phyloP scores from a whole-genome alignment of 768 basidiomycete species.

The Panellus pusillus region DNA sequence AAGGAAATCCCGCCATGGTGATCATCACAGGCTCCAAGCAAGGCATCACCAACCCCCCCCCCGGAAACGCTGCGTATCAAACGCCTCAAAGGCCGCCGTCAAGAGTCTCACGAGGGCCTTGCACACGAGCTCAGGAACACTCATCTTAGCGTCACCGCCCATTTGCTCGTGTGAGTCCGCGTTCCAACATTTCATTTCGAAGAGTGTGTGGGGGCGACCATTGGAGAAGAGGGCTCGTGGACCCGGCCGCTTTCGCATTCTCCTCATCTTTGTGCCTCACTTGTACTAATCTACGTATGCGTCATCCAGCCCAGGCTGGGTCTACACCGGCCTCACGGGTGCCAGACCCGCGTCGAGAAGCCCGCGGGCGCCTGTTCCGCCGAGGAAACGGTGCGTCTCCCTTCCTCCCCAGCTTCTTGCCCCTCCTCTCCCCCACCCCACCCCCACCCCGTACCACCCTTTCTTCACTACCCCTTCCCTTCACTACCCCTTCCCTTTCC shows the following conservation, averaged over 20 bases:
- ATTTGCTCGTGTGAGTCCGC: conserved; percentile 91
- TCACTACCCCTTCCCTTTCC: no score
- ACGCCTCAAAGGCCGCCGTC: conserved; percentile 74
- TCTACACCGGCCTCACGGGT: conserved; percentile 72
- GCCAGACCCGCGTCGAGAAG: conserved; percentile 45
- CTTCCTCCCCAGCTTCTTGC: no score
- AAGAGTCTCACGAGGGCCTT: conserved; percentile 72
- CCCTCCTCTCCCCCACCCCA: not conserved
- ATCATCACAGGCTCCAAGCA: conserved; percentile 94
- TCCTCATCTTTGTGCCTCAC: not conserved
- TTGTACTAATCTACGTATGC: not conserved
- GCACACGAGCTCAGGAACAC: conserved; percentile 51
- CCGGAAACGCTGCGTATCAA: conserved; percentile 84
- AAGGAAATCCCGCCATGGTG: conserved; percentile 79
- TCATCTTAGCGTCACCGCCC: conserved; percentile 68
- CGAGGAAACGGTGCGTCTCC: conserved; percentile 71
- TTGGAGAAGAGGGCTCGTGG: no score
- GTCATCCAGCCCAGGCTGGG: conserved; percentile 79
- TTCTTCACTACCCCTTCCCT: no score
- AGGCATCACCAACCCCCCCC: conserved; percentile 92
- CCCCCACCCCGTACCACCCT: not conserved
- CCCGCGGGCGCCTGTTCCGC: conserved; percentile 89
- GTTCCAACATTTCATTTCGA: no score
- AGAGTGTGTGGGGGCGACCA: no score
- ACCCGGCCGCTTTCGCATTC: no score